A percentile compares a stretch with the other conserved stretches of the same genome.
phyloP scores from a whole-genome alignment of 148 eudicot species.

The Bassia scoparia region DNA sequence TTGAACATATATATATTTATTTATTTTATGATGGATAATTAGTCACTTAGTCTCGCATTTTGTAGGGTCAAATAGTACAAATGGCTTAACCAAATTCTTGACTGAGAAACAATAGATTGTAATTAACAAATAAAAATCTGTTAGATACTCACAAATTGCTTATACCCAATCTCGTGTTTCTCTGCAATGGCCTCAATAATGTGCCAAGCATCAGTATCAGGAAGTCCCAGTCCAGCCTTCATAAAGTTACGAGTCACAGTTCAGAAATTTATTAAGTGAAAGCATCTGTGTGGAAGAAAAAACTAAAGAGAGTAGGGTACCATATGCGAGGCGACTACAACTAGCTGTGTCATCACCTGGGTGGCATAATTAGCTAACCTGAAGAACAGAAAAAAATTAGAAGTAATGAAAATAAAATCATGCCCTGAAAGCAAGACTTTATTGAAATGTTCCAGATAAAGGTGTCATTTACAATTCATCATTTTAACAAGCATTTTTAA shows the following conservation, averaged over 20 bases:
- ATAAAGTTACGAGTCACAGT: conserved; percentile 18
- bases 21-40: too few species aligned
- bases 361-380: conserved; percentile 91
- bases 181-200: conserved; percentile 94
- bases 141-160: conserved; percentile 72
- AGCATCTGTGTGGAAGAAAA: neutral
- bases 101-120: neutral
- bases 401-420: conserved; percentile 3
- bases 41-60: neutral
- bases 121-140: conserved; percentile 5
- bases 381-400: conserved; percentile 24
- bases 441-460: neutral
- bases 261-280: neutral
- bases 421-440: neutral
- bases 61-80: too few species aligned
- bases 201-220: conserved; percentile 86
- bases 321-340: conserved; percentile 80
- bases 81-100: neutral
- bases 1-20: too few species aligned
- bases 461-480: neutral
- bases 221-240: conserved; percentile 96
- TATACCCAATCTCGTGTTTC: conserved; percentile 87
- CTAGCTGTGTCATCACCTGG: conserved; percentile 68
- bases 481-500: too few species aligned
- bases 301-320: conserved; percentile 36